phyloP scores from a whole-genome alignment of 2,329 filamentous ascomycete genomes.

The Aphanoascus verrucosus region DNA sequence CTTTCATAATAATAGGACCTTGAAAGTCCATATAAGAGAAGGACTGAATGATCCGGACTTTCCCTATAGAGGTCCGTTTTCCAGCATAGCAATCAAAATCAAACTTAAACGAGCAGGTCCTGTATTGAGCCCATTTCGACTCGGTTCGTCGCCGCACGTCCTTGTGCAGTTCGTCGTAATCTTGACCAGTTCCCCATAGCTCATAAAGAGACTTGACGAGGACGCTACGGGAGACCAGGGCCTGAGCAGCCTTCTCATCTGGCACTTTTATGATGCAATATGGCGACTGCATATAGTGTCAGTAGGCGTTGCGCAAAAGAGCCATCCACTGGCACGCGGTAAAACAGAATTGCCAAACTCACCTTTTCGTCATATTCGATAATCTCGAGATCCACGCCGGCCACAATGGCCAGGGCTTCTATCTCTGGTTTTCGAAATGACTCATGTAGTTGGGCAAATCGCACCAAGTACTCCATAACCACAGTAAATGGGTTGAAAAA shows the following conservation, averaged over 20 bases:
- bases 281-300: slow-evolving; percentile 54
- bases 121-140: slow-evolving; percentile 57
- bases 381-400: slow-evolving; percentile 57
- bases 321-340: not conserved
- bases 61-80: slow-evolving; percentile 52
- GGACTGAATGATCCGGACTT: slow-evolving; percentile 66
- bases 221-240: slow-evolving; percentile 64
- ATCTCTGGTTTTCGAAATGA: slow-evolving; percentile 82
- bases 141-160: slow-evolving; percentile 50
- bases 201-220: slow-evolving; percentile 76
- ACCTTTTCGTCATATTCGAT: slow-evolving; percentile 66
- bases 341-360: slow-evolving; percentile 29
- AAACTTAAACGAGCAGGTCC: slow-evolving; percentile 65
- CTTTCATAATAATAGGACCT: slow-evolving; percentile 66
- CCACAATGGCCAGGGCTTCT: slow-evolving; percentile 62
- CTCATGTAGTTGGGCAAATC: slow-evolving; percentile 81
- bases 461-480: slow-evolving; percentile 66
- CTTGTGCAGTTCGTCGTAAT: slow-evolving; percentile 57
- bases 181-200: slow-evolving; percentile 67
- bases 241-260: slow-evolving; percentile 52
- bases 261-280: slow-evolving; percentile 68
- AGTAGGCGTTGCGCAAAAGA: slow-evolving; percentile 12
- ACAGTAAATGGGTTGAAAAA: too few species aligned
- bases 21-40: slow-evolving; percentile 69
- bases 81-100: slow-evolving; percentile 71